phyloP scores from a whole-genome alignment of 1,139 yeast species.

The Debaryomyces nepalensis region DNA sequence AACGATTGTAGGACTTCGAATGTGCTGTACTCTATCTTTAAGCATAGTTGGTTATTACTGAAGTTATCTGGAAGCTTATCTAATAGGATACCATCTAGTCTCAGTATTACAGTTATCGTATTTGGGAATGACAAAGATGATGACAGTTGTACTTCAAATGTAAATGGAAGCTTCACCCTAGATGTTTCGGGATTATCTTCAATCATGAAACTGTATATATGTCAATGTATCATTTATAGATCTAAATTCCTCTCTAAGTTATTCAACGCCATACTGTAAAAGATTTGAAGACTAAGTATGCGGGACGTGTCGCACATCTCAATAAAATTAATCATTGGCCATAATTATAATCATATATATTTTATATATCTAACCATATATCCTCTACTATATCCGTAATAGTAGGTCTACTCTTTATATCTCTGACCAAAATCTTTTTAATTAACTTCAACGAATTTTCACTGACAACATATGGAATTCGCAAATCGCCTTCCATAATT shows the following conservation, averaged over 20 bases:
- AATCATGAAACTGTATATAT: conserved; percentile 2
- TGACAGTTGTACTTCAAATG: conserved; percentile 22
- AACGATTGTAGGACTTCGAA: conserved; percentile 15
- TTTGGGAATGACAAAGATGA: conserved; percentile 16
- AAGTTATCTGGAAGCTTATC: conserved; percentile 14
- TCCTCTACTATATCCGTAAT: conserved; percentile 71
- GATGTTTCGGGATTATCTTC: conserved; percentile 3
- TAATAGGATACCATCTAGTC: conserved; percentile 16
- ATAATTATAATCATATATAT: conserved; percentile 8
- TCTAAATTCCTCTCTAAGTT: no score
- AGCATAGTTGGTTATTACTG: conserved; percentile 12
- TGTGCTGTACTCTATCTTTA: conserved; percentile 17
- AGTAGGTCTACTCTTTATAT: conserved; percentile 67
- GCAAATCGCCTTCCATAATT: conserved; percentile 85
- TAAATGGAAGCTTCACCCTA: conserved; percentile 11
- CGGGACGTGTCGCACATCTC: conserved; percentile 9
- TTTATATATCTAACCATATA: conserved; percentile 56
- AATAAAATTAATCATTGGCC: not conserved
- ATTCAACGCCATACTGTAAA: no score
- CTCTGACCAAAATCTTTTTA: conserved; percentile 65
- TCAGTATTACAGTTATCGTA: conserved; percentile 21
- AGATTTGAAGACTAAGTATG: not conserved
- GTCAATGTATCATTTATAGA: conserved; percentile 1
- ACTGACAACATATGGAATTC: conserved; percentile 67
- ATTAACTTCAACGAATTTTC: conserved; percentile 64